Conservation (phyloP, 1,284 basidiomycete species). For the Ustilago sp. region DNA sequence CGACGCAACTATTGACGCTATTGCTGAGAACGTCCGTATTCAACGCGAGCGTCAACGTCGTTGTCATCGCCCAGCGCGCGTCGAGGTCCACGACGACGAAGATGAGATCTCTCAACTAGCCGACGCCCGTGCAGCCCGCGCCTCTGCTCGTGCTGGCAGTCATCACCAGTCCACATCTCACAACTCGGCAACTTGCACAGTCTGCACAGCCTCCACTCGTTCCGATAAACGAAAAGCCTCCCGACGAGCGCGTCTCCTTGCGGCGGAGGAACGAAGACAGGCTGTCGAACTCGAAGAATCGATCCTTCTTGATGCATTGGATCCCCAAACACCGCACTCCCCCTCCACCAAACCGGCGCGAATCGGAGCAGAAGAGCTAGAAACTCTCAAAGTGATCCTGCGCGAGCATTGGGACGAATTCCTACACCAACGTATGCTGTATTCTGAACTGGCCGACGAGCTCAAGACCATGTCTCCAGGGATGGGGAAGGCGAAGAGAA, state of each 20-base stretch:
- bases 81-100: conserved; percentile 37
- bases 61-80: neutral
- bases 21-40: conserved; percentile 37
- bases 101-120: conserved; percentile 49
- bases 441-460: conserved; percentile 67
- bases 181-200: conserved; percentile 39
- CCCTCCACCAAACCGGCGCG: neutral
- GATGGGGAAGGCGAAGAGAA: conserved; percentile 55
- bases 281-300: conserved; percentile 42
- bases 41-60: conserved; percentile 28
- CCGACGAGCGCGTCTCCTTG: conserved; percentile 22
- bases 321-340: neutral
- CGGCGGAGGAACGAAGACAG: conserved; percentile 25
- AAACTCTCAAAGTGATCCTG: conserved; percentile 31
- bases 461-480: conserved; percentile 58
- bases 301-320: conserved; percentile 25
- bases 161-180: conserved; percentile 17
- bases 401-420: conserved; percentile 66
- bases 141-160: conserved; percentile 15
- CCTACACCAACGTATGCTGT: conserved; percentile 61
- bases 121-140: conserved; percentile 27
- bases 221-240: conserved; percentile 33
- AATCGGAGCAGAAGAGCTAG: conserved; percentile 4
- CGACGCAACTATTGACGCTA: conserved; percentile 41
- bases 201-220: conserved; percentile 21